Evolutionary conservation across 2,329 filamentous ascomycete species (phyloP), one percentile per base, ranked within the genome.

Genomic region (Colletotrichum somersetense): DNA sequence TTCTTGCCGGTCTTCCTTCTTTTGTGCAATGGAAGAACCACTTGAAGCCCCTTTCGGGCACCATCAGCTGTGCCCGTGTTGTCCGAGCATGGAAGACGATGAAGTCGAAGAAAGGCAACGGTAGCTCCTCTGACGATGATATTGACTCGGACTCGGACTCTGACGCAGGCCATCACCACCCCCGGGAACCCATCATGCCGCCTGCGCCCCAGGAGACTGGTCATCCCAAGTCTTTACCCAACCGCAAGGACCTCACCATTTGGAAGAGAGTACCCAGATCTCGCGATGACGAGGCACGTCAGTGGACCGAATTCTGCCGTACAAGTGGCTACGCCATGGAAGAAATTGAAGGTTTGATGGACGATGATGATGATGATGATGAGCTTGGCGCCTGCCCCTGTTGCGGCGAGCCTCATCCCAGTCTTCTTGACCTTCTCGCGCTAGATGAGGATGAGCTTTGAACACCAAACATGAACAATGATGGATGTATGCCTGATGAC

Each of bases 231-330:
- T 86, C 84, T 3, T 77, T 81, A n/a, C 68, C 68, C 4, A 74
- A 23, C 44, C 67, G 72, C 1, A 82, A 84, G 23, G 83, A 85
- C 16, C 79, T 80, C 35, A 83, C 87, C 4, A 82, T 89, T 26
- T 89, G 86, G 85, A 89, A 88, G 76, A 83, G 79, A 16, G 82
- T 88, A 0, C 87, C 86, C 1, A 58, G 80, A 5, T 78, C 78
- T 23, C 82, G 84, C 23, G 83, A 85, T 67, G 75, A 73, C 0
- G 75, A 80, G 18, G 77, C 82, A 42, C 85, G 86, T 30, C 76
- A 79, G n/a, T 89, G 86, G 86, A 78, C 81, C 20, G 81, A 87
- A 46, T 89, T 88, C 74, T 83, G 80, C 62, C 79, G 82, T 42
- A 78, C 74, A 61, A 82, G 77, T 40, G 83, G 83, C 35, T 82